phyloP scores from a whole-genome alignment of 805 yeast species.

The Candida methanosorbosa region DNA sequence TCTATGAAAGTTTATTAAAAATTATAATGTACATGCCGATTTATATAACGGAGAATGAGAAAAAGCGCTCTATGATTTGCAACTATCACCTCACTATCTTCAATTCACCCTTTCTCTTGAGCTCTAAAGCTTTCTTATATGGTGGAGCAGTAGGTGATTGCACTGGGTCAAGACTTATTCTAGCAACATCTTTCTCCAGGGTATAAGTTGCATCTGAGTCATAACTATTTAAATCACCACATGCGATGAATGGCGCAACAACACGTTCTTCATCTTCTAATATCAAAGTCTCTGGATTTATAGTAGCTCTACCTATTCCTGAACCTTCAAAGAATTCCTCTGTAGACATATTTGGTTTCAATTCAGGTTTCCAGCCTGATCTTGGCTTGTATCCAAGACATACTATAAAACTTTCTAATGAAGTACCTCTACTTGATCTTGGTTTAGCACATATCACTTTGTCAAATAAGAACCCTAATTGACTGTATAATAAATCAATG shows the following conservation, averaged over 20 bases:
- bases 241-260: constrained; percentile 89
- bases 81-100: constrained; percentile 15
- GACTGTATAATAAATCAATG: constrained; percentile 89
- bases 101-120: constrained; percentile 68
- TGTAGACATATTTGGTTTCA: constrained; percentile 46
- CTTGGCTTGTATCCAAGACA: constrained; percentile 85
- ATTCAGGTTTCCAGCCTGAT: constrained; percentile 69
- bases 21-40: no score
- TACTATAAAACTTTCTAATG: constrained; percentile 88
- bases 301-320: constrained; percentile 51
- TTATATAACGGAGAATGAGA: no score
- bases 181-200: constrained; percentile 32
- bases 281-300: constrained; percentile 34
- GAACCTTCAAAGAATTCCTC: constrained; percentile 68
- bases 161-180: constrained; percentile 72
- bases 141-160: constrained; percentile 97
- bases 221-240: constrained; percentile 82
- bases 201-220: constrained; percentile 95
- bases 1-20: no score
- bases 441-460: constrained; percentile 94
- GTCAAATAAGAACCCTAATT: constrained; percentile 77
- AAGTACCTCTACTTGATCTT: constrained; percentile 88
- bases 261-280: constrained; percentile 47
- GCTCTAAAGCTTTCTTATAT: constrained; percentile 81
- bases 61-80: no score